A percentile compares a stretch with the other conserved stretches of the same genome.
phyloP scores from a whole-genome alignment of 2,329 filamentous ascomycete species.

The Alternaria burnsii region DNA sequence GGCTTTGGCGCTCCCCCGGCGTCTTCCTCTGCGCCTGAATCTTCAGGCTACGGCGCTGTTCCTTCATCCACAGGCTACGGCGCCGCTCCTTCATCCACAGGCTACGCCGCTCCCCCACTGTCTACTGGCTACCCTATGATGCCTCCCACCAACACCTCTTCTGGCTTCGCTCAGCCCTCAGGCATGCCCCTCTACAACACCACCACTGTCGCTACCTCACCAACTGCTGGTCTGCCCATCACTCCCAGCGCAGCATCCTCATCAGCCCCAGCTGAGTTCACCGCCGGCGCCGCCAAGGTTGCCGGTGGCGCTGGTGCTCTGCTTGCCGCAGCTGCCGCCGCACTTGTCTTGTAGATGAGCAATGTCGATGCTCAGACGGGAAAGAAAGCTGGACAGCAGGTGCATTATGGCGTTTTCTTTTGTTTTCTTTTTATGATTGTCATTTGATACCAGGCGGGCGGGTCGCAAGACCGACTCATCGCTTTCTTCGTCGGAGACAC shows the following conservation, averaged over 20 bases:
- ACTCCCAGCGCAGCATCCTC: constrained; percentile 24
- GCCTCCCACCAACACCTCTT: constrained; percentile 14
- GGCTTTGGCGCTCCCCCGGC: constrained; percentile 45
- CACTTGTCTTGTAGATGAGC: constrained; percentile 35
- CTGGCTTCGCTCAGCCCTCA: constrained; percentile 19
- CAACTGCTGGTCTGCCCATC: constrained; percentile 25
- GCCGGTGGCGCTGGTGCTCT: constrained; percentile 33
- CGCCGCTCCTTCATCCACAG: background rate
- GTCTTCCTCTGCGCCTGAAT: background rate
- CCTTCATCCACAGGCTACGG: constrained; percentile 1
- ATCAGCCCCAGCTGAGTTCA: constrained; percentile 25
- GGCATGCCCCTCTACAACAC: constrained; percentile 26
- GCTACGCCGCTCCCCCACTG: background rate
- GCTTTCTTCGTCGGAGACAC: background rate
- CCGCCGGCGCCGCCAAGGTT: constrained; percentile 30
- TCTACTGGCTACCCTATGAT: constrained; percentile 5
- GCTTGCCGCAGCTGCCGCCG: constrained; percentile 31
- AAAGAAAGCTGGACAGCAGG: background rate
- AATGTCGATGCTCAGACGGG: background rate
- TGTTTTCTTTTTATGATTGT: constrained; percentile 5
- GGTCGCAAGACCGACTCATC: constrained; percentile 7
- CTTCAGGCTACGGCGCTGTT: background rate
- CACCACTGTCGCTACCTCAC: constrained; percentile 19
- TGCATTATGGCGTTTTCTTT: constrained; percentile 28
- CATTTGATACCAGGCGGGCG: constrained; percentile 34